Evolutionary conservation across 108 stramenopile species (phyloP), one percentile per base, ranked within the genome.

Genomic region (Pseudonitzschia delicatissima): DNA sequence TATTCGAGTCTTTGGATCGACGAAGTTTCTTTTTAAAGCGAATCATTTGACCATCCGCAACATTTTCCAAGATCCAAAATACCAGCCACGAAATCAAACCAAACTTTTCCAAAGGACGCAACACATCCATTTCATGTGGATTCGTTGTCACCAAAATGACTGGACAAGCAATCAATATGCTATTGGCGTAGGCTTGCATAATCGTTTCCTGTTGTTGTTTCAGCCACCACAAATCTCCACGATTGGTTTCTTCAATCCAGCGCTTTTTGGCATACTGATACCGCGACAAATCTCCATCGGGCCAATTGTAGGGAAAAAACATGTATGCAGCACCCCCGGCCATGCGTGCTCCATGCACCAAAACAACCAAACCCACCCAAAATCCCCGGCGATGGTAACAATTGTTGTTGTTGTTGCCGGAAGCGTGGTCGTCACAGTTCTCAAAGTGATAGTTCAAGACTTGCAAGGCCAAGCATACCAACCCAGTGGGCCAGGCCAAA

Each of bases 221-320:
- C 8, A 57, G n/a, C 29, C 36, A 28, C 67, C 67, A 67, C 57
- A 51, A 25, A 26, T 51, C 0, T 51, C 25, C 27, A 13, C 12
- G 21, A 23, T 25, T 12, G 23, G 23, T 51, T 28, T 34, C 5
- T 23, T 1, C 6, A 37, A 33, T 26, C 57, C 47, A 64, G 5
- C 63, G 67, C 11, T 12, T 8, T 18, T 60, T 67, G 15, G 67
- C 67, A 45, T 67, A 67, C 40, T 60, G 67, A 32, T 67, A 67
- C 15, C 67, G 52, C 21, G 67, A 60, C 2, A 67, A 32, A 28
- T 58, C 53, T 47, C 47, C 63, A 26, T 67, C n/a, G 13, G 67
- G 53, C 52, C 40, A 60, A 3, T 26, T 25, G 29, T 35, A 67
- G 11, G 67, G 67, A 28, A 58, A 67, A 12, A 67, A 58, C 27